These are phyloP conservation scores for Calonectria montana DNA, from an alignment of 2,329 filamentous ascomycete genomes.

Conservation along the genomic window DNA sequence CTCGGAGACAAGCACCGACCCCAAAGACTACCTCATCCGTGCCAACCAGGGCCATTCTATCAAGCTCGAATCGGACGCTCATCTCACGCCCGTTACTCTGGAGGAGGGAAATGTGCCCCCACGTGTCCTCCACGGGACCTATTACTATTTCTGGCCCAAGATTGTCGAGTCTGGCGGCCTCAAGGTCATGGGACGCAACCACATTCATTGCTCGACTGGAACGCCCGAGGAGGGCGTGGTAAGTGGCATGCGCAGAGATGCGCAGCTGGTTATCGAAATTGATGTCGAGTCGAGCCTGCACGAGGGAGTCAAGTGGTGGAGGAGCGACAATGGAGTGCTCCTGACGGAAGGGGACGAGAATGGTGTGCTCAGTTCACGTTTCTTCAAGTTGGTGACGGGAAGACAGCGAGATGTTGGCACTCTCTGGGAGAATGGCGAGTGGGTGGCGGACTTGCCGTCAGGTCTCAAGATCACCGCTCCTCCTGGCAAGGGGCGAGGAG, in stretches of 20 bases:
- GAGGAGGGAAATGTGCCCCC: constrained; percentile 69
- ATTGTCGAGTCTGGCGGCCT: constrained; percentile 85
- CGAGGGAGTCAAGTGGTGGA: constrained; percentile 78
- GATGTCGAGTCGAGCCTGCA: constrained; percentile 75
- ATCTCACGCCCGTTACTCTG: constrained; percentile 76
- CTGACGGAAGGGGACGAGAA: constrained; percentile 70
- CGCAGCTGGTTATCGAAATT: constrained; percentile 82
- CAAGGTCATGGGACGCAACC: constrained; percentile 83
- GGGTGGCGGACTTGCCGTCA: constrained; percentile 74
- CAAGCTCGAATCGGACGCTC: constrained; percentile 74
- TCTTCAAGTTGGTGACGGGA: constrained; percentile 78
- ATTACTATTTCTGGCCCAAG: constrained; percentile 79
- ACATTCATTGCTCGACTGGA: constrained; percentile 89
- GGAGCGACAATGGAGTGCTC: constrained; percentile 82
- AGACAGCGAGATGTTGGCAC: constrained; percentile 69
- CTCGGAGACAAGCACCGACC: constrained; percentile 53
- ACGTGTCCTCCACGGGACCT: constrained; percentile 88
- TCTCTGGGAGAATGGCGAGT: constrained; percentile 77
- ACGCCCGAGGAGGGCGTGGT: constrained; percentile 73
- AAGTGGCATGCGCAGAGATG: constrained; percentile 83
- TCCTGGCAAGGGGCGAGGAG: constrained; percentile 59
- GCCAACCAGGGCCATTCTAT: constrained; percentile 97
- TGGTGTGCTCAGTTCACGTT: constrained; percentile 72
- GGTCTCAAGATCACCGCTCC: constrained; percentile 63
- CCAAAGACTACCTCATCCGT: constrained; percentile 84